These are phyloP conservation scores for Pseudogymnoascus sp. DNA, from an alignment of 2,329 filamentous ascomycete genomes.

Conservation along the genomic window DNA sequence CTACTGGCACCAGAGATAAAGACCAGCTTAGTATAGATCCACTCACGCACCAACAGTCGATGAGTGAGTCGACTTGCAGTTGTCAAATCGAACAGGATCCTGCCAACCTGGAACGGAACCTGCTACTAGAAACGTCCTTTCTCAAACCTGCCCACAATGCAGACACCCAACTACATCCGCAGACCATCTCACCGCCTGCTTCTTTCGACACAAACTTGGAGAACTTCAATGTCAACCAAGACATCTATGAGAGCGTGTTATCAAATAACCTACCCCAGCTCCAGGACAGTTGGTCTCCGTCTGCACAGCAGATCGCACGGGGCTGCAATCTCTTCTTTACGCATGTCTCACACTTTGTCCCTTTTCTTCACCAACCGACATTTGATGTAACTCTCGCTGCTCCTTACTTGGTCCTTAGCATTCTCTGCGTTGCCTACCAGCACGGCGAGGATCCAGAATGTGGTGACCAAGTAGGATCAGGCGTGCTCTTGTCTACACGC, in stretches of 20 bases:
- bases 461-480: slow-evolving; percentile 21
- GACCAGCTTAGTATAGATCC: background rate
- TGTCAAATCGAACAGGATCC: slow-evolving; percentile 14
- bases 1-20: slow-evolving; percentile 1
- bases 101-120: slow-evolving; percentile 15
- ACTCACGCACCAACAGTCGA: slow-evolving; percentile 7
- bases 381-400: slow-evolving; percentile 25
- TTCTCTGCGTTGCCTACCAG: slow-evolving; percentile 33
- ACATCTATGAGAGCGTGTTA: slow-evolving; percentile 14
- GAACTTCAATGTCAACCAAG: background rate
- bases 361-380: slow-evolving; percentile 31
- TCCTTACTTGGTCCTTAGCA: slow-evolving; percentile 27
- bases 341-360: slow-evolving; percentile 31
- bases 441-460: slow-evolving; percentile 31
- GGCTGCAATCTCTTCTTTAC: slow-evolving; percentile 31
- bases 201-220: slow-evolving; percentile 4
- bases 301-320: slow-evolving; percentile 23
- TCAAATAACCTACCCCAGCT: slow-evolving; percentile 15
- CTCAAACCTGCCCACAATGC: slow-evolving; percentile 5
- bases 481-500: slow-evolving; percentile 24
- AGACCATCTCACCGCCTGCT: background rate
- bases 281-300: slow-evolving; percentile 28
- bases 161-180: background rate
- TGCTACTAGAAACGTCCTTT: slow-evolving; percentile 16
- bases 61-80: slow-evolving; percentile 9